These are phyloP conservation scores for Penicillium pulvis DNA, from an alignment of 495 filamentous ascomycete genomes.

Conservation along the genomic window DNA sequence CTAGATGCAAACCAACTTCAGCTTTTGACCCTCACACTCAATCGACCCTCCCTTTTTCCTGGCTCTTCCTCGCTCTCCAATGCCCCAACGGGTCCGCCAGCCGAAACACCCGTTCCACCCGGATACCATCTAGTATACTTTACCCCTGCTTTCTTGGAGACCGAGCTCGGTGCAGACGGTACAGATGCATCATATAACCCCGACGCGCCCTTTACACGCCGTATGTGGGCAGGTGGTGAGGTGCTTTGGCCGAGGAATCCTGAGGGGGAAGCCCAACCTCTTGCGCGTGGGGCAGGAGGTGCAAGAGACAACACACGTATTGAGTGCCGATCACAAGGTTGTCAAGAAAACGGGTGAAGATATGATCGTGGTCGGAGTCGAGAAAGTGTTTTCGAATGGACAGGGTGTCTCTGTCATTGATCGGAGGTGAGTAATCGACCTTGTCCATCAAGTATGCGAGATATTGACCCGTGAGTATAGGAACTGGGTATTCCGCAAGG, in stretches of 20 bases:
- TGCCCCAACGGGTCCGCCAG: slow-evolving; percentile 20
- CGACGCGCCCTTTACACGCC: slow-evolving; percentile 60
- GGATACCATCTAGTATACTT: slow-evolving; percentile 78
- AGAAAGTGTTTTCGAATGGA: slow-evolving; percentile 58
- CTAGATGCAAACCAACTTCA: slow-evolving; percentile 62
- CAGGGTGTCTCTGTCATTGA: slow-evolving; percentile 56
- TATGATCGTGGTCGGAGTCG: slow-evolving; percentile 67
- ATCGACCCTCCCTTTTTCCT: slow-evolving; percentile 44
- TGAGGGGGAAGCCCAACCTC: slow-evolving; percentile 38
- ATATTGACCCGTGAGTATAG: slow-evolving; percentile 25
- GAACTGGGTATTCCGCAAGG: slow-evolving; percentile 62
- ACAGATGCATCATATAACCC: slow-evolving; percentile 73
- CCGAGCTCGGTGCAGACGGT: slow-evolving; percentile 64
- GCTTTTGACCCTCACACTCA: slow-evolving; percentile 55
- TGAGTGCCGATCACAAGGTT: slow-evolving; percentile 53
- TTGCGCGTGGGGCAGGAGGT: slow-evolving; percentile 56
- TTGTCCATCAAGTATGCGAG: neutral
- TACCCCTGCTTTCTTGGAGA: slow-evolving; percentile 57
- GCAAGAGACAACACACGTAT: slow-evolving; percentile 57
- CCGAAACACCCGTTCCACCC: slow-evolving; percentile 54
- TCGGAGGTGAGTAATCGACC: slow-evolving; percentile 38
- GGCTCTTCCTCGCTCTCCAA: slow-evolving; percentile 33
- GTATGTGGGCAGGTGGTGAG: slow-evolving; percentile 81
- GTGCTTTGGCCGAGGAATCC: slow-evolving; percentile 50
- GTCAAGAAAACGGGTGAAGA: slow-evolving; percentile 56